A percentile compares a stretch with the other conserved stretches of the same genome.
Conservation (phyloP, 345 rosid species). For the Xanthoceras sorbifolium region DNA sequence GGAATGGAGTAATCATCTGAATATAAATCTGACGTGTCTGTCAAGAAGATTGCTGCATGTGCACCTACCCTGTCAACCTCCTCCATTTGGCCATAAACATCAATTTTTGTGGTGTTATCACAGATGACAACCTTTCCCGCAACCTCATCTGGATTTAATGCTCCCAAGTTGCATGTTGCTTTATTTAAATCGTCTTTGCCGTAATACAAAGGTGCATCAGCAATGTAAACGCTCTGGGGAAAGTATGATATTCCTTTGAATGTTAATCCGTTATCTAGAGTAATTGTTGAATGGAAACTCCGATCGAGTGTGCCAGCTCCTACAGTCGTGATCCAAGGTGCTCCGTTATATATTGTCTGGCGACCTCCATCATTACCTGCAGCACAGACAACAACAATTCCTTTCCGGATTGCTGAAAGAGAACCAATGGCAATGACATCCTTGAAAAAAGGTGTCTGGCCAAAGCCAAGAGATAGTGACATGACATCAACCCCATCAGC, state of each 20-base stretch:
- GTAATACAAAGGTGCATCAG: constrained; percentile 32
- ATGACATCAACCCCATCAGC: constrained; percentile 63
- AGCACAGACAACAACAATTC: constrained; percentile 42
- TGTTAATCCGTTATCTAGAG: constrained; percentile 28
- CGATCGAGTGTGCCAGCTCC: constrained; percentile 49
- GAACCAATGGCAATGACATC: constrained; percentile 54
- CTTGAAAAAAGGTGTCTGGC: constrained; percentile 20
- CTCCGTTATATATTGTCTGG: constrained; percentile 30
- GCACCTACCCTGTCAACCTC: constrained; percentile 40
- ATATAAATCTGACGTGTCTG: constrained; percentile 17
- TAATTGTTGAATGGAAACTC: constrained; percentile 32
- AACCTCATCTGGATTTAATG: constrained; percentile 35
- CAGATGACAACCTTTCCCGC: constrained; percentile 43
- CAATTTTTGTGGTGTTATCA: constrained; percentile 1
- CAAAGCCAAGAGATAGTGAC: constrained; percentile 57
- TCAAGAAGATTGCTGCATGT: constrained; percentile 32
- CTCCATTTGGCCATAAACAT: constrained; percentile 12
- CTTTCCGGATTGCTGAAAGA: constrained; percentile 52
- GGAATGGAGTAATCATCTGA: constrained; percentile 33
- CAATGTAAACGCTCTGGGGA: constrained; percentile 27
- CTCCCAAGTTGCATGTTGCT: constrained; percentile 16
- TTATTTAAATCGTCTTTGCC: constrained; percentile 21
- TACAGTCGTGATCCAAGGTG: constrained; percentile 53
- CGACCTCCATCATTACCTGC: constrained; percentile 55
- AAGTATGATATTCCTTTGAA: constrained; percentile 38